Base-by-base conservation (phyloP, 768 basidiomycete genomes). In the Lactarius hengduanensis region DNA sequence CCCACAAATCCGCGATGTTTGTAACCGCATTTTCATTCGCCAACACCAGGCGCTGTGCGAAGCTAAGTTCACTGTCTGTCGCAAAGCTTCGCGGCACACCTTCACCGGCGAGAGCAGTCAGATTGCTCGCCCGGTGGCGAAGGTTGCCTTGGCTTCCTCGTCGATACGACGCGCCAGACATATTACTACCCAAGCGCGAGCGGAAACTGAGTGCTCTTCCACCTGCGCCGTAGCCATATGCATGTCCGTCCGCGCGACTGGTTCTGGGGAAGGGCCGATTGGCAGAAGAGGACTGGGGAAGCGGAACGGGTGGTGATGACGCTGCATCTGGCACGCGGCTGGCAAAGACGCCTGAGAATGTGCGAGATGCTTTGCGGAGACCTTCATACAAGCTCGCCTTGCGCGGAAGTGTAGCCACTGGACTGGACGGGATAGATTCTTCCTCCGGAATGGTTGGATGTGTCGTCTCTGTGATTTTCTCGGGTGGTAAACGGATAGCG, bases 21-120 rank as follows among this genome's bases (percentile, higher is more conserved):
- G 93, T 96, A 5, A 95, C 94, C 15, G 93, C 90, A 71, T 94
- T 91, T 77, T 97, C 95, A 76, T 97, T 97, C 22, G 96, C 96
- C 80, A 96, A 87, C 54, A 96, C 78, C 28, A 96, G 74, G 66
- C 93, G 83, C 74, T 96, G 92, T 0, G 96, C 90, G 70, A 98
- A 94, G 72, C 92, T 94, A 59, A 94, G 82, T 70, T 90, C 89
- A 40, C 80, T 71, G 0, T 79, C 79, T 79, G 47, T 73, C 74
- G 28, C 78, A 74, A 28, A 83, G 80, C 54, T 79, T 79, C 47
- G 75, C 58, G 55, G 73, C 59, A 41, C 34, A 34, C 9, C 80
- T 59, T 84, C 84, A 57, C 78, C 74, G 32, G 59, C 58, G 9
- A 65, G n/a, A 3, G 63, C 67, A 40, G 70, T 69, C 28, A 66